Evolutionary conservation across 1,139 yeast species (phyloP), one percentile per base, ranked within the genome.

Genomic region (Hyphopichia fennica): DNA sequence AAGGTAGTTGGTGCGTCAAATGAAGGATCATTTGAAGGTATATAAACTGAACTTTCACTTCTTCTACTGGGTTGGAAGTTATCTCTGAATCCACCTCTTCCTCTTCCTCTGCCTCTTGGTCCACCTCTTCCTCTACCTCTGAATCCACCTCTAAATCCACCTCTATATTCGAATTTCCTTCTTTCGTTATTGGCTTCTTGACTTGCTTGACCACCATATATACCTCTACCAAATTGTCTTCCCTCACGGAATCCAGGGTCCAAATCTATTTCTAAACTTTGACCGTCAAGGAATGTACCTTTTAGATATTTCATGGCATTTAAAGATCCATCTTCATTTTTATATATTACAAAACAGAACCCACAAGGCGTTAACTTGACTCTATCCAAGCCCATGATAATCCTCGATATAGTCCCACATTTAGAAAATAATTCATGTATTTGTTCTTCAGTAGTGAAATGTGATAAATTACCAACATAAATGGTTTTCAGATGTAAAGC

Each of bases 161-260:
- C 66, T 41, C 66, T 48, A 40, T 40, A 41, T 20, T 45, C 55
- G 17, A 58, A 57, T 31, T 58, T 44, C 8, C 60, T 56, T 13
- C 56, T 48, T 38, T 56, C 61, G 15, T 57, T 61, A 34, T 53
- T 50, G 39, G 52, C 54, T 51, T 72, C 78, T 39, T 69, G 75
- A 36, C 68, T 54, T 1, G 71, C 77, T 63, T 93, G 99, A 1
- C 96, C 98, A 41, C 98, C 98, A 49, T 81, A 82, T 22, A 78
- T 76, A 37, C 98, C 98, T 53, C 99, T 77, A 14, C 98, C 98
- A 58, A 82, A 91, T 59, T 93, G 97, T 52, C 99, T 75, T 1
- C 98, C 98, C 54, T 91, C 97, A 50, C 78, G 79, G 60, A 91
- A 91, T 0, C 99, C 99, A 0, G 97, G 96, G 58, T 91, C 99